phyloP scores from a whole-genome alignment of 345 rosid genomes.

The Psidium friedrichsthalianum region DNA sequence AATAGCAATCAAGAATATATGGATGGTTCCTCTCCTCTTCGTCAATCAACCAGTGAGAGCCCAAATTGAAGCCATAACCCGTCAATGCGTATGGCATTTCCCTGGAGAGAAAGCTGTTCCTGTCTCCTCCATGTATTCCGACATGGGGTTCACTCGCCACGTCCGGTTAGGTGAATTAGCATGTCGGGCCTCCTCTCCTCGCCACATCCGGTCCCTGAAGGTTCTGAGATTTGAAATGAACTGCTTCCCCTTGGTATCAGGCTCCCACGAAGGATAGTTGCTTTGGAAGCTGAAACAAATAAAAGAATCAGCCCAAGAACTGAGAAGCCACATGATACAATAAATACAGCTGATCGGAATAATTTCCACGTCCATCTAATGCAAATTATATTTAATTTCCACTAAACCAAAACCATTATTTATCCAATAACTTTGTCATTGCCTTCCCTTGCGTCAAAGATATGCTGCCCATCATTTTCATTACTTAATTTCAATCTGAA shows the following conservation, averaged over 20 bases:
- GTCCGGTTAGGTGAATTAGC: constrained; percentile 26
- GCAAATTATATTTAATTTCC: background rate
- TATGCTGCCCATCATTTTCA: background rate
- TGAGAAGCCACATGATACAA: background rate
- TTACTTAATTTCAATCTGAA: background rate
- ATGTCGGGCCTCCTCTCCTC: constrained; percentile 31
- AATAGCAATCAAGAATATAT: constrained; percentile 89
- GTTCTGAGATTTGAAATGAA: constrained; percentile 60
- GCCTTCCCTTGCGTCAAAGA: background rate
- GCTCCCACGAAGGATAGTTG: constrained; percentile 86
- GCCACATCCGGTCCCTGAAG: constrained; percentile 69
- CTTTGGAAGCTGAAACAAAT: constrained; percentile 60
- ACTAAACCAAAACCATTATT: background rate
- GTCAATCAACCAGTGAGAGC: constrained; percentile 59
- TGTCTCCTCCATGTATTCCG: constrained; percentile 28
- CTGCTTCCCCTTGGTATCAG: constrained; percentile 71
- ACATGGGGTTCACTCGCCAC: constrained; percentile 36
- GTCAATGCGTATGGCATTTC: constrained; percentile 29
- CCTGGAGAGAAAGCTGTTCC: constrained; percentile 32
- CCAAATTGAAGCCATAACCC: constrained; percentile 25
- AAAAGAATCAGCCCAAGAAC: background rate
- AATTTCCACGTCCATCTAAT: background rate
- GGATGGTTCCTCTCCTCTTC: constrained; percentile 66
- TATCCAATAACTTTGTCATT: background rate
- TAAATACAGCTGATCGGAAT: background rate